Conservation (phyloP, 2,329 filamentous ascomycete genomes). For the Bimuria novae-zelandiae region DNA sequence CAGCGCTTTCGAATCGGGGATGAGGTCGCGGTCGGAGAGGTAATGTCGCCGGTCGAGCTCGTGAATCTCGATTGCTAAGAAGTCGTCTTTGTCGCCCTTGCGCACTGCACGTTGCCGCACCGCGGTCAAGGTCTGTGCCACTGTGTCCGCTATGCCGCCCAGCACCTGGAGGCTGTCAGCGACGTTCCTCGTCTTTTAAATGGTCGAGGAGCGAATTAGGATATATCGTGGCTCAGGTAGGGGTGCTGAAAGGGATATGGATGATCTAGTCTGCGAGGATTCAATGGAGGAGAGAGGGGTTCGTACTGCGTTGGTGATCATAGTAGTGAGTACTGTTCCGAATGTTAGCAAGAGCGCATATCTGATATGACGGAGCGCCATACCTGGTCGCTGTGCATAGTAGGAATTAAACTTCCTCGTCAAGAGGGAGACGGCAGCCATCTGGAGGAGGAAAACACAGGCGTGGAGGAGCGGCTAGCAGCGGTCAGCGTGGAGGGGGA, state of each 20-base stretch:
- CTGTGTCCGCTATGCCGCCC: slow-evolving; percentile 93
- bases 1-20: slow-evolving; percentile 63
- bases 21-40: slow-evolving; percentile 66
- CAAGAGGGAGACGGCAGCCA: slow-evolving; percentile 81
- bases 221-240: not conserved
- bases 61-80: slow-evolving; percentile 83
- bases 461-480: slow-evolving; percentile 82
- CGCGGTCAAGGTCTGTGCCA: slow-evolving; percentile 89
- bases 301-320: slow-evolving; percentile 93
- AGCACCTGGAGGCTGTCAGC: slow-evolving; percentile 57
- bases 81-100: slow-evolving; percentile 70
- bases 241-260: not conserved
- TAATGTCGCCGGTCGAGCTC: slow-evolving; percentile 84
- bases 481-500: slow-evolving; percentile 8
- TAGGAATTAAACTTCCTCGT: slow-evolving; percentile 89
- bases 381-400: slow-evolving; percentile 87
- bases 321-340: slow-evolving; percentile 83
- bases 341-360: slow-evolving; percentile 19
- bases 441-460: slow-evolving; percentile 83
- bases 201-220: too few species aligned
- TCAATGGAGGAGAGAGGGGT: slow-evolving; percentile 14
- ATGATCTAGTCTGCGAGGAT: too few species aligned
- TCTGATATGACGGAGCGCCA: slow-evolving; percentile 23
- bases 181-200: not conserved
- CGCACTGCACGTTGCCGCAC: slow-evolving; percentile 70